These are phyloP conservation scores for Pseudocercospora crystallina DNA, from an alignment of 2,329 filamentous ascomycete species.

Conservation along the genomic window DNA sequence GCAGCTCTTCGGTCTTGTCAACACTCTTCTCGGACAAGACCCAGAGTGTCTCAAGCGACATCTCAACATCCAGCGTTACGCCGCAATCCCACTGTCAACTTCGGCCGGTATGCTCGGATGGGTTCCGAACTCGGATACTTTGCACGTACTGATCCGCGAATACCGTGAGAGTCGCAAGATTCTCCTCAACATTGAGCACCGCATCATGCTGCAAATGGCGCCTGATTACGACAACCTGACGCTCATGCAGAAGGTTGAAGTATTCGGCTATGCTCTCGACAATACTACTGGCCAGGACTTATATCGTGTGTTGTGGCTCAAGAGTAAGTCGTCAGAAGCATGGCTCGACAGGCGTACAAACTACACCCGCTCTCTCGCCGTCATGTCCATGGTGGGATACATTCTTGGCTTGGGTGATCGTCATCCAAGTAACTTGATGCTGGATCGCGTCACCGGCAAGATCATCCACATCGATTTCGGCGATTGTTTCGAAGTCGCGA, in stretches of 20 bases:
- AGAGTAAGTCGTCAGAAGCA: constrained; percentile 95
- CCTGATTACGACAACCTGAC: constrained; percentile 98
- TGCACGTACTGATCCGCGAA: constrained; percentile 94
- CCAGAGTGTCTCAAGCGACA: constrained; percentile 96
- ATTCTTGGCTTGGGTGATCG: constrained; percentile 95
- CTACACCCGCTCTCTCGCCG: constrained; percentile 92
- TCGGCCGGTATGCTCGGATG: constrained; percentile 93
- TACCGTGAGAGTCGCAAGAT: constrained; percentile 98
- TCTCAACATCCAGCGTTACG: constrained; percentile 92
- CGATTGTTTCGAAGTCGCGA: constrained; percentile 98
- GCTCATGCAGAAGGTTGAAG: constrained; percentile 99
- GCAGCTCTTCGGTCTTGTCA: constrained; percentile 97
- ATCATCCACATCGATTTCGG: constrained; percentile 99
- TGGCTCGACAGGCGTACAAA: constrained; percentile 99
- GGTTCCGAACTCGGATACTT: constrained; percentile 95
- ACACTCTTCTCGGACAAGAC: constrained; percentile 90
- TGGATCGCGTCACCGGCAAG: constrained; percentile 92
- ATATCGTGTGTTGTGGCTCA: constrained; percentile 96
- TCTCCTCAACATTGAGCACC: constrained; percentile 96
- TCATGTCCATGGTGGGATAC: constrained; percentile 99
- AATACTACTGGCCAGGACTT: constrained; percentile 99
- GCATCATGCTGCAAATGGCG: constrained; percentile 99
- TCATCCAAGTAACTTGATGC: constrained; percentile 96
- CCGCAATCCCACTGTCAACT: constrained; percentile 94
- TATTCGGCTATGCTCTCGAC: constrained; percentile 97